phyloP scores from a whole-genome alignment of 331 rosid species.

The Quercus tomentella region DNA sequence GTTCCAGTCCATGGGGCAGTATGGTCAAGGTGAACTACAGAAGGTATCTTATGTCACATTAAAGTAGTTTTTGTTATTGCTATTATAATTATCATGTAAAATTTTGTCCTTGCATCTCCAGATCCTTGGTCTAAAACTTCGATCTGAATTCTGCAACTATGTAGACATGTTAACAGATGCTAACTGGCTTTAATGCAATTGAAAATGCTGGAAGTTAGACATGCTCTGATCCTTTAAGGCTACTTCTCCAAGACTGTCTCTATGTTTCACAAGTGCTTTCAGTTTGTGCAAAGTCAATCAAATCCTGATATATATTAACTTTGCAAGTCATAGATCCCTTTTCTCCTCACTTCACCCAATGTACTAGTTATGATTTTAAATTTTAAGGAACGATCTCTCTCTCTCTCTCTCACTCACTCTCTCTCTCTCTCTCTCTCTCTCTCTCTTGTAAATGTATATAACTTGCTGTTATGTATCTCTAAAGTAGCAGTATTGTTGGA shows the following conservation, averaged over 20 bases:
- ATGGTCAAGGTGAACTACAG: constrained; percentile 88
- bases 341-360: neutral
- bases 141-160: neutral
- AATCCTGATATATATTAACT: neutral
- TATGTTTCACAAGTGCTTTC: neutral
- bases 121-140: neutral
- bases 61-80: neutral
- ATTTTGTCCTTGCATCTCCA: neutral
- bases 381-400: neutral
- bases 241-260: neutral
- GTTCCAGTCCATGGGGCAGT: constrained; percentile 94
- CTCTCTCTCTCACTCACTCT: too few relatives aligned
- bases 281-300: neutral
- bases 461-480: constrained; percentile 4
- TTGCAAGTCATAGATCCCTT: neutral
- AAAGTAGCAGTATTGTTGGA: constrained; percentile 18
- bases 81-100: neutral
- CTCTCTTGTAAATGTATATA: neutral
- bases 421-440: neutral
- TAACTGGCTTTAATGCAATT: neutral
- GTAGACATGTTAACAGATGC: neutral
- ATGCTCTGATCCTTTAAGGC: neutral
- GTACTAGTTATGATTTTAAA: neutral
- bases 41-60: constrained; percentile 48
- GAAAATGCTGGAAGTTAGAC: neutral